Evolutionary conservation across 176 grass and related monocot genomes (phyloP), one percentile per base, ranked within the genome.

Genomic region (Hsuehochloa calcarea): DNA sequence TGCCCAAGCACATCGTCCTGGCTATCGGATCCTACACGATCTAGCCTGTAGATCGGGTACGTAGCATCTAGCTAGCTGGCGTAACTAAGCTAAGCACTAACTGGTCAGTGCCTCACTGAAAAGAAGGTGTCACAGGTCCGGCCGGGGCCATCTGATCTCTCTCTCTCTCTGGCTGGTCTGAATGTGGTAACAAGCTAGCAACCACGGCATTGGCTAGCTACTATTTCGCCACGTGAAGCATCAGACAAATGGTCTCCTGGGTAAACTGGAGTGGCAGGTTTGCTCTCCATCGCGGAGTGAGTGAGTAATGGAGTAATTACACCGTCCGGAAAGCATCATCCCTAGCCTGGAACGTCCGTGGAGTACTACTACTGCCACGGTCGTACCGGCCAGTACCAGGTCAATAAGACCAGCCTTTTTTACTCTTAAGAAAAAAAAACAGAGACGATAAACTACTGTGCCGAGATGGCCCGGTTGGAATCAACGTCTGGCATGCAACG

Each of bases 221-320:
- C 88, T 85, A 82, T 82, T 88, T 27, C 59, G 49, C 67, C 88
- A 93, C 66, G 89, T 93, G 88, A 84, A 84, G 78, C 74, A 45
- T 80, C 84, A 79, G 84, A 84, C 74, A 70, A 22, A 80, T 69
- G 86, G 86, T 88, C 87, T 58, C 83, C 40, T 51, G 39, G 52
- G 81, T 81, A 75, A 91, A 82, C 78, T 78, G 64, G 60, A 68
- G 62, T 31, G 81, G 39, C 54, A 31, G 50, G 19, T 39, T 58
- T 55, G 49, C 72, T 19, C 65, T 19, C 25, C 45, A 4, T 73
- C 14, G 70, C 20, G 14, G 23, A 10, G 69, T 14, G 22, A 16
- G 67, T 23, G 19, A 68, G 38, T 40, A 47, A 35, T 54, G 49
- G 34, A 58, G 41, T 22, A 80, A 35, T 35, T 44, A 25, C 55